These are phyloP conservation scores for Puccinia triticina DNA, from an alignment of 1,284 basidiomycete genomes.

Conservation along the genomic window DNA sequence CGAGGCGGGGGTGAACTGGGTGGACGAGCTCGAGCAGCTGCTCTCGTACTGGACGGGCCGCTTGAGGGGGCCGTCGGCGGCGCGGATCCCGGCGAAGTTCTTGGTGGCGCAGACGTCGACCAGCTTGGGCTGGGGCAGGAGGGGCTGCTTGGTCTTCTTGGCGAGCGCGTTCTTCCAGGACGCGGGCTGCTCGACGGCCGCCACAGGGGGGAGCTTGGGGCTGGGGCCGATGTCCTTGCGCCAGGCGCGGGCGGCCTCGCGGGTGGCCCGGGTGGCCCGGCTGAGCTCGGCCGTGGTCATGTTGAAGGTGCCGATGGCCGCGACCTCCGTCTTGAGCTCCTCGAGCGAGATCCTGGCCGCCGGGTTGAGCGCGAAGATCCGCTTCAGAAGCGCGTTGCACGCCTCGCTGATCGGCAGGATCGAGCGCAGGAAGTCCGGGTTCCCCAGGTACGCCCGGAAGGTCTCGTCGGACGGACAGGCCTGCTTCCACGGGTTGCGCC, in stretches of 20 bases:
- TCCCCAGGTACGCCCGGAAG: conserved; percentile 71
- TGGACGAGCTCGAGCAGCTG: conserved; percentile 32
- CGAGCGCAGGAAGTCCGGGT: conserved; percentile 71
- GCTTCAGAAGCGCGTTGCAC: conserved; percentile 66
- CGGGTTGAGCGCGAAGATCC: conserved; percentile 64
- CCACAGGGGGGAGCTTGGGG: conserved; percentile 20
- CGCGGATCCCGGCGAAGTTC: neutral
- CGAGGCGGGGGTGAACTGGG: conserved; percentile 12
- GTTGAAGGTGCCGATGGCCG: conserved; percentile 70
- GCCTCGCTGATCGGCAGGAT: conserved; percentile 72
- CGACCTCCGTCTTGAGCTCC: conserved; percentile 68
- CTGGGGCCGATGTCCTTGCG: conserved; percentile 25
- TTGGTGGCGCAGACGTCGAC: neutral
- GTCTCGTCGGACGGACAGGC: conserved; percentile 74
- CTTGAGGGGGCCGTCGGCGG: conserved; percentile 22
- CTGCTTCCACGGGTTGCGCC: conserved; percentile 82
- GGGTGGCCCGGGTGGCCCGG: conserved; percentile 60
- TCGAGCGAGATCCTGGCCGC: conserved; percentile 66
- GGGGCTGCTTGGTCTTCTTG: conserved; percentile 32
- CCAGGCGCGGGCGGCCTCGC: conserved; percentile 58
- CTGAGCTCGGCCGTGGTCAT: conserved; percentile 67
- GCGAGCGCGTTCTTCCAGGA: conserved; percentile 26
- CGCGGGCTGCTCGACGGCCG: neutral
- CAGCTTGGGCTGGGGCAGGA: neutral
- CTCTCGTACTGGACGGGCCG: conserved; percentile 39